Base-by-base conservation (phyloP, 108 stramenopile genomes). In the Nannochloropsis granulata region DNA sequence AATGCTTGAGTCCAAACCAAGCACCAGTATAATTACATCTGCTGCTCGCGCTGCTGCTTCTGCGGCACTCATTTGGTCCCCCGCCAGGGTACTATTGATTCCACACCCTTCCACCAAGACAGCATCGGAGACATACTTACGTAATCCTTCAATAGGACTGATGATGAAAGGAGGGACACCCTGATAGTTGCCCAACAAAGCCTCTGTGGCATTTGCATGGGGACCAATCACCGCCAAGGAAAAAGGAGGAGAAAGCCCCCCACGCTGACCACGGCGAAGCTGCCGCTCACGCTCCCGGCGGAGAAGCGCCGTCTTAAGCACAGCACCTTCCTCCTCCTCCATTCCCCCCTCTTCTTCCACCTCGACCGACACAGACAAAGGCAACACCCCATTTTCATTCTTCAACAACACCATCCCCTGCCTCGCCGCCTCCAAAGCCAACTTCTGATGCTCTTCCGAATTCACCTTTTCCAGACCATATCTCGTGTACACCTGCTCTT, bases 391-490 rank as follows among this genome's bases (percentile, higher is more conserved):
- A 11, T 78, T n/a, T 8, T 46, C 44, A 56, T 90, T 90, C 82
- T 90, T 90, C 43, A 87, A 44, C 12, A 90, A 84, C 25, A 86
- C 78, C n/a, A 86, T 84, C 25, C 81, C 86, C 84, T 90, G 89
- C 10, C 44, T 24, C 14, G 86, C 79, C 42, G 83, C 89, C 23
- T 90, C 89, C 23, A 83, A 42, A 5, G 87, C 79, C 12, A 85
- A 42, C 8, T 25, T 13, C 19, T 44, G 42, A 43, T 85, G 78
- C 23, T 34, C 79, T 16, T 43, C 43, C 83, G 80, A 21, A 46
- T 56, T 43, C 12, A 90, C 44, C 23, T 8, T 23, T 7, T 87
- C 84, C 23, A 86, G 43, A 13, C 81, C 81, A 16, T 44, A 44
- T 12, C 25, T 34, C 1, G 80, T 56, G 25, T 81, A 79, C 19